Evolutionary conservation across 2,329 filamentous ascomycete genomes (phyloP), one percentile per base, ranked within the genome.

Genomic region (Fusarium virguliforme): DNA sequence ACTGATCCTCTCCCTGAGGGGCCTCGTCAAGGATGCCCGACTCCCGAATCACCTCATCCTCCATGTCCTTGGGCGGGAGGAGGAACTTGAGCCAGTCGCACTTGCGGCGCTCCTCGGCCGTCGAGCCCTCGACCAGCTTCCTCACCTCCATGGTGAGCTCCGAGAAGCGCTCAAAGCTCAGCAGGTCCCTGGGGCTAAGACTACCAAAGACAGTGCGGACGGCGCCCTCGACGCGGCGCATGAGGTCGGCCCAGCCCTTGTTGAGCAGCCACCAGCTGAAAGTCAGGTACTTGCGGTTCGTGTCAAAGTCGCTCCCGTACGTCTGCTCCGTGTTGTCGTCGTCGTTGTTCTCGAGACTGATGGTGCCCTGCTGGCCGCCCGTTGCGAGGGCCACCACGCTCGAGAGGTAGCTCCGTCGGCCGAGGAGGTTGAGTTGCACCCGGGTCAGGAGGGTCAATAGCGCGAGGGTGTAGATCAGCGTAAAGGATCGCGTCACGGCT

Each of bases 181-280:
- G 87, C 68, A 97, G 91, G 76, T 98, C 95, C 55, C 95, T 90
- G 2, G 95, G 95, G 79, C 94, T 97, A 55, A 98, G 85, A 68
- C 89, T 87, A n/a, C 94, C 94, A 80, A 98, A 98, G 26, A 95
- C 92, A 59, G 97, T 92, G 74, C 92, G 91, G 26, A 99, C 96
- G 4, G 94, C 94, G n/a, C 85, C 84, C 78, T 94, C 91, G 53
- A 99, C 95, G 70, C 91, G 92, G 62, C 90, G 86, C 87, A 94
- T 92, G 62, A 98, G 84, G 64, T 94, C 90, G 72, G 90, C 89
- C 91, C 94, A 98, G 46, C 96, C 96, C 72, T 90, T 90, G 82
- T 99, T 95, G 53, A 99, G 86, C 51, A 99, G 84, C 95, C 95
- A 99, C 96, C 96, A 99, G 82, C 94, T 97, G 80, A 98, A 97